Percentiles rank a stretch among this genome's conserved stretches.
phyloP scores from a whole-genome alignment of 192 early-diverging fungal genomes.

The Backusella liffmaniae region DNA sequence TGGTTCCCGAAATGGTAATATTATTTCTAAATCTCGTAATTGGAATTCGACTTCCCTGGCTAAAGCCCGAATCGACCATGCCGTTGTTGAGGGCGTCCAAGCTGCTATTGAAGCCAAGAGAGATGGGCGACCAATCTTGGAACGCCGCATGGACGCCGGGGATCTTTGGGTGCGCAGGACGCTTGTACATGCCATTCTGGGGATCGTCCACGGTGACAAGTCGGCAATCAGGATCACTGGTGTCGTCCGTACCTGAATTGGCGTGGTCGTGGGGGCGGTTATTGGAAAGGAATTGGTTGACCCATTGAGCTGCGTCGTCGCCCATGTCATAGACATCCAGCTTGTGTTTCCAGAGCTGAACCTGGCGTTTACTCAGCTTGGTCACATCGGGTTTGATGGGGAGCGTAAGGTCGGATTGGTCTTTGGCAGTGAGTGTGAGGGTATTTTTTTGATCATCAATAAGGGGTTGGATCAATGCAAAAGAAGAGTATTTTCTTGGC shows the following conservation, averaged over 20 bases:
- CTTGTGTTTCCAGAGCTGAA: slow-evolving; percentile 38
- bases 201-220: slow-evolving; percentile 28
- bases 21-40: slow-evolving; percentile 35
- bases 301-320: slow-evolving; percentile 58
- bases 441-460: slow-evolving; percentile 8
- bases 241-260: neutral
- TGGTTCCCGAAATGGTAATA: slow-evolving; percentile 26
- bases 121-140: slow-evolving; percentile 33
- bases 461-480: slow-evolving; percentile 23
- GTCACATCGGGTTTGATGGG: slow-evolving; percentile 26
- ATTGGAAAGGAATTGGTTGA: slow-evolving; percentile 35
- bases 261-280: slow-evolving; percentile 15
- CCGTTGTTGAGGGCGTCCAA: slow-evolving; percentile 18
- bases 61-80: slow-evolving; percentile 14
- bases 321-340: slow-evolving; percentile 63
- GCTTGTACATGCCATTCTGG: slow-evolving; percentile 15
- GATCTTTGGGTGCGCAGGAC: slow-evolving; percentile 32
- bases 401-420: slow-evolving; percentile 6
- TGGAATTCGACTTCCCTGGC: slow-evolving; percentile 23
- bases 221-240: neutral
- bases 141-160: slow-evolving; percentile 29
- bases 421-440: slow-evolving; percentile 11
- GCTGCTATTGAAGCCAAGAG: slow-evolving; percentile 27
- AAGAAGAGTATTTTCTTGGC: slow-evolving; percentile 21
- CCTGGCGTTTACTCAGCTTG: slow-evolving; percentile 17